phyloP scores from a whole-genome alignment of 2,329 filamentous ascomycete species.

The Microcyclospora tardicrescens region DNA sequence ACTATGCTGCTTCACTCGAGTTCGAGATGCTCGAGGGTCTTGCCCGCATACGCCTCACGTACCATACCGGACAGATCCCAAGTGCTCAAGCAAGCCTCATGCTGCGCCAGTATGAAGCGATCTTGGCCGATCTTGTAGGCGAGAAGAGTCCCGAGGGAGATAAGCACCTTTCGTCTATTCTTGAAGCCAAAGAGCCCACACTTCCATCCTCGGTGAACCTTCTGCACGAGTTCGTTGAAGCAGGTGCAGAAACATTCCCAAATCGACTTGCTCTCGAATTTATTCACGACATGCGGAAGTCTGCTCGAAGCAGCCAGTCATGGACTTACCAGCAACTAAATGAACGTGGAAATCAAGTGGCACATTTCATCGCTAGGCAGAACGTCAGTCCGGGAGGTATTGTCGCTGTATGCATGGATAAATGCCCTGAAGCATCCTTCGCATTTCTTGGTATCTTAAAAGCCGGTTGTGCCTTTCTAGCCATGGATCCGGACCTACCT shows the following conservation, averaged over 20 bases:
- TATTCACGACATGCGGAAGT: constrained; percentile 31
- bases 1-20: constrained; percentile 74
- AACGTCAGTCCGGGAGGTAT: constrained; percentile 45
- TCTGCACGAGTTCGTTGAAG: constrained; percentile 69
- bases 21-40: constrained; percentile 45
- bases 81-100: constrained; percentile 52
- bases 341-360: constrained; percentile 56
- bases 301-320: constrained; percentile 32
- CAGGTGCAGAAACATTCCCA: constrained; percentile 43
- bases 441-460: constrained; percentile 72
- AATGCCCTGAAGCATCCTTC: constrained; percentile 73
- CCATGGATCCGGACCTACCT: constrained; percentile 64
- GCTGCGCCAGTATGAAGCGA: constrained; percentile 56
- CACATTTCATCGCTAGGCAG: constrained; percentile 45
- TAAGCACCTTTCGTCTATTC: constrained; percentile 38
- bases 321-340: constrained; percentile 73
- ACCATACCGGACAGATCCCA: constrained; percentile 52
- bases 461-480: constrained; percentile 67
- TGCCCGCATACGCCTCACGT: constrained; percentile 54
- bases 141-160: neutral
- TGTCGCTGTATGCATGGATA: constrained; percentile 69
- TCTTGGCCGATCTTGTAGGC: constrained; percentile 46
- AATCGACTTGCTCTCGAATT: constrained; percentile 63
- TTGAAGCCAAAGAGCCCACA: constrained; percentile 44
- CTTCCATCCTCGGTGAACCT: constrained; percentile 48